Evolutionary conservation across 2,329 filamentous ascomycete genomes (phyloP).

Genomic region (Penicillium palitans): DNA sequence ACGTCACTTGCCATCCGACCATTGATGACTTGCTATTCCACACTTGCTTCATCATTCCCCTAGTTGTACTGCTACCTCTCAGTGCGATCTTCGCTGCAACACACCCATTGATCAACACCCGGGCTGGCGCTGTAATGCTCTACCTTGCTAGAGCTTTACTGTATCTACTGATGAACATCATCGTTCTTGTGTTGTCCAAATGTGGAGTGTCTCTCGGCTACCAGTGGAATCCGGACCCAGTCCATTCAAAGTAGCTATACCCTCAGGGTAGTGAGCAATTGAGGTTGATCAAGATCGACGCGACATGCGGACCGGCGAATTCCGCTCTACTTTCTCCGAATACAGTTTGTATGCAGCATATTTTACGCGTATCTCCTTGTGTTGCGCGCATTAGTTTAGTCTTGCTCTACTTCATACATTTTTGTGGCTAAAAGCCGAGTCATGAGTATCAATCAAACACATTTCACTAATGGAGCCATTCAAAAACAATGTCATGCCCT

Average conservation of each 20-base stretch:
- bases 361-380: neutral
- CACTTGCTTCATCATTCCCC: constrained; percentile 17
- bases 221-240: neutral
- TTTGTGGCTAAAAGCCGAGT: neutral
- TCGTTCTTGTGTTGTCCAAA: constrained; percentile 1
- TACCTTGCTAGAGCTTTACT: constrained; percentile 7
- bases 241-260: neutral
- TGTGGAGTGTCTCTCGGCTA: neutral
- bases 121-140: constrained; percentile 8
- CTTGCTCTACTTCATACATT: neutral
- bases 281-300: neutral
- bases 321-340: neutral
- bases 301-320: neutral
- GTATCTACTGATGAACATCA: neutral
- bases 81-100: constrained; percentile 5
- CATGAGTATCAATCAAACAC: neutral
- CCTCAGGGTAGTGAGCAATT: neutral
- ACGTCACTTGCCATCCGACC: neutral
- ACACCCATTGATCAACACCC: constrained; percentile 7
- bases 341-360: neutral
- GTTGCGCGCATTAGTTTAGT: neutral
- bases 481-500: neutral
- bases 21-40: constrained; percentile 19
- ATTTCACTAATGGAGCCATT: neutral
- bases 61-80: constrained; percentile 10